Conservation (phyloP, 2,329 filamentous ascomycete genomes). For the Byssochlamys sp. region DNA sequence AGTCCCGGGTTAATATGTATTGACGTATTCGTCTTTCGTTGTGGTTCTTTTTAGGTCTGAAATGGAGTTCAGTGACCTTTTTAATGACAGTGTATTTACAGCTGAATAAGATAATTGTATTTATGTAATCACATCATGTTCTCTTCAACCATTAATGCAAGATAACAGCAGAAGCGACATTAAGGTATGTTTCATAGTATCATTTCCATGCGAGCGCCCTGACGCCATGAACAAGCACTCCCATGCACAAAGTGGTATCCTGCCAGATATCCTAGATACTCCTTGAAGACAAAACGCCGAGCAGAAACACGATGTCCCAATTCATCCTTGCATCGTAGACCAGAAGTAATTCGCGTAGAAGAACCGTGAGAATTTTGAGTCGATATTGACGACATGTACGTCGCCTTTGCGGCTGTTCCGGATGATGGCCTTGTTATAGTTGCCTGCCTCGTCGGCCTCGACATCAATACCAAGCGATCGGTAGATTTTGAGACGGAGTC, state of each 20-base stretch:
- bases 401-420: constrained; percentile 79
- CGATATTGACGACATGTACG: constrained; percentile 88
- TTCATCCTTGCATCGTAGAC: constrained; percentile 60
- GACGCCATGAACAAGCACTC: background rate
- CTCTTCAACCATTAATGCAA: background rate
- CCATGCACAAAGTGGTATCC: background rate
- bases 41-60: background rate
- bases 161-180: background rate
- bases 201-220: background rate
- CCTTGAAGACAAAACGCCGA: constrained; percentile 12
- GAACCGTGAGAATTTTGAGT: constrained; percentile 79
- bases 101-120: background rate
- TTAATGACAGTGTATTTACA: background rate
- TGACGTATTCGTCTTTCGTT: background rate
- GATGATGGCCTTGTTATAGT: constrained; percentile 77
- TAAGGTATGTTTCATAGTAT: background rate
- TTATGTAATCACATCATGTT: background rate
- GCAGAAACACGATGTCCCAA: background rate
- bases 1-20: background rate
- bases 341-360: constrained; percentile 97
- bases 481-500: constrained; percentile 79
- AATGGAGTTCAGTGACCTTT: background rate
- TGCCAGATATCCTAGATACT: constrained; percentile 2
- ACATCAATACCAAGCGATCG: constrained; percentile 83
- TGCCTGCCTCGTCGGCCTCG: constrained; percentile 68